Conservation (phyloP, 441 rosid genomes). For the Viola pubescens region DNA sequence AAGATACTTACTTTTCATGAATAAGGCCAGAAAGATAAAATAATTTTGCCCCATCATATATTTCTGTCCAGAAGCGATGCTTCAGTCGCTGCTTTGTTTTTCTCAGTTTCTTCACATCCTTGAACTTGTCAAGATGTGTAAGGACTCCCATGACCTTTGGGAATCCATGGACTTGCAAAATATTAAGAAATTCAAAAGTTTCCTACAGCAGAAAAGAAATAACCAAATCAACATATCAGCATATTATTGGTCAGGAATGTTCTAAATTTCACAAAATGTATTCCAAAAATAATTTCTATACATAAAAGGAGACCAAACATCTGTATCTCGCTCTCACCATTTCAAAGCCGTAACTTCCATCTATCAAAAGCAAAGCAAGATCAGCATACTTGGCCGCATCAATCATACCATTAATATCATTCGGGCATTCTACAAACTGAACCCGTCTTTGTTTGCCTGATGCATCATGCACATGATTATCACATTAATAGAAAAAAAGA, state of each 20-base stretch:
- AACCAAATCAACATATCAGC: constrained; percentile 5
- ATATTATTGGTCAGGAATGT: neutral
- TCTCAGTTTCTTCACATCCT: constrained; percentile 77
- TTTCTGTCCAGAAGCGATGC: constrained; percentile 97
- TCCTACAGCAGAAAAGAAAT: constrained; percentile 43
- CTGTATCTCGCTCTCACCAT: constrained; percentile 52
- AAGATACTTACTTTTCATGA: constrained; percentile 68
- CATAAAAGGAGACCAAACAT: neutral
- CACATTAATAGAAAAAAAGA: constrained; percentile 6
- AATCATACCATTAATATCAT: constrained; percentile 90
- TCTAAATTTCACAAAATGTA: neutral
- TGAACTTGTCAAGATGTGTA: constrained; percentile 87
- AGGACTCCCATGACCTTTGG: constrained; percentile 94
- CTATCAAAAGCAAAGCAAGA: constrained; percentile 73
- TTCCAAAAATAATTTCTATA: neutral
- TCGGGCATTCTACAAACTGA: constrained; percentile 93
- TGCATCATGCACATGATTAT: constrained; percentile 13
- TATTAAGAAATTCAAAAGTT: constrained; percentile 89
- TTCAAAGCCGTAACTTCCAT: constrained; percentile 96
- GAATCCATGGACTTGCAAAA: constrained; percentile 89
- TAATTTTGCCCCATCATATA: constrained; percentile 77
- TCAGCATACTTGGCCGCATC: constrained; percentile 90
- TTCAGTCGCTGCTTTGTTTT: constrained; percentile 86
- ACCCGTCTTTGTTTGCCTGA: constrained; percentile 67
- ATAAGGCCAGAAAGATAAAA: constrained; percentile 87